These are phyloP conservation scores for Mortierella claussenii DNA, from an alignment of 192 early-diverging fungal genomes.

Conservation along the genomic window DNA sequence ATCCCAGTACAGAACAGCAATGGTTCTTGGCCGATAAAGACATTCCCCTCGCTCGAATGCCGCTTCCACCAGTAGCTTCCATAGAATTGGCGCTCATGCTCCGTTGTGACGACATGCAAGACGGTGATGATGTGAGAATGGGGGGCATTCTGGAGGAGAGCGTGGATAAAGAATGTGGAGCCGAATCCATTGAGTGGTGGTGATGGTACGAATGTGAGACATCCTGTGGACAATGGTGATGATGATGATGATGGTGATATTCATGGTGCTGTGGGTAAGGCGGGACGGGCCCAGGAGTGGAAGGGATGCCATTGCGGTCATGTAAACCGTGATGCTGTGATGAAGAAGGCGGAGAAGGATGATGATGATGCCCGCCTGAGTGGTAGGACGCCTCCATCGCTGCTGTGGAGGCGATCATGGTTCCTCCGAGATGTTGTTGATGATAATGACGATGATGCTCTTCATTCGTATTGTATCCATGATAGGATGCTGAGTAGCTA, in stretches of 20 bases:
- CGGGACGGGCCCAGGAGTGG: no score
- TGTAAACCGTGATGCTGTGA: slow-evolving; percentile 6
- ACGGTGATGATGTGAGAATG: slow-evolving; percentile 1
- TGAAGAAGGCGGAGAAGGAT: neutral
- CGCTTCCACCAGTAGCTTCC: neutral
- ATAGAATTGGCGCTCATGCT: neutral
- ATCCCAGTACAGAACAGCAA: slow-evolving; percentile 38
- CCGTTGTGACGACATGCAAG: neutral
- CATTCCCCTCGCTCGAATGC: slow-evolving; percentile 9
- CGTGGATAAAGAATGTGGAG: neutral
- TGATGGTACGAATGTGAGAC: neutral
- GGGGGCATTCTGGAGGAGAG: no score
- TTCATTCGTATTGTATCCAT: neutral
- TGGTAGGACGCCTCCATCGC: slow-evolving; percentile 1
- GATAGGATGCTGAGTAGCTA: neutral
- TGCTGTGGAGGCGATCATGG: neutral
- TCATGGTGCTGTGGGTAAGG: neutral
- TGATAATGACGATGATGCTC: neutral
- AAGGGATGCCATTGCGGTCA: no score
- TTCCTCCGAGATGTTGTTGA: neutral
- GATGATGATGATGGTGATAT: slow-evolving; percentile 1
- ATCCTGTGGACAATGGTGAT: neutral
- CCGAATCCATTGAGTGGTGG: slow-evolving; percentile 4
- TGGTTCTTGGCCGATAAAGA: slow-evolving; percentile 40
- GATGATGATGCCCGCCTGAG: neutral